phyloP scores from a whole-genome alignment of 2,329 filamentous ascomycete species.

The Pseudogymnoascus sp. region DNA sequence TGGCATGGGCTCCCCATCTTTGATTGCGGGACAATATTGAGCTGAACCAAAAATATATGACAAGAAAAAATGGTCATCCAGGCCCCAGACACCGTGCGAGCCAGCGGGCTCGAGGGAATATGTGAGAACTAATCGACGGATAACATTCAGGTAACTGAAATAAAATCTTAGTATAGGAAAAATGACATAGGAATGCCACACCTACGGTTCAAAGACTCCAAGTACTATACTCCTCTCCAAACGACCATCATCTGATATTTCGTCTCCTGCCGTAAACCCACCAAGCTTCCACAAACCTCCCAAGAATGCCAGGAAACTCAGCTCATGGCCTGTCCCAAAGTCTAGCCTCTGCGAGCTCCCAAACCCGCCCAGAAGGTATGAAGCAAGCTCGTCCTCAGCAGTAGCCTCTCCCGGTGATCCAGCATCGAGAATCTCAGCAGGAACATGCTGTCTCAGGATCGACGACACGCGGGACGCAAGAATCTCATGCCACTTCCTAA shows the following conservation, averaged over 20 bases:
- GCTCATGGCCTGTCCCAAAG: slow-evolving; percentile 92
- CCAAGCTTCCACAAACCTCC: slow-evolving; percentile 86
- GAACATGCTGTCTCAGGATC: slow-evolving; percentile 38
- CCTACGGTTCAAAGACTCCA: slow-evolving; percentile 74
- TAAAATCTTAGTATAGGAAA: slow-evolving; percentile 6
- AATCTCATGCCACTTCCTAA: slow-evolving; percentile 72
- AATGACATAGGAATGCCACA: slow-evolving; percentile 21
- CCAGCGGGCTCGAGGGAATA: slow-evolving; percentile 94
- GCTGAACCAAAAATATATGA: slow-evolving; percentile 95
- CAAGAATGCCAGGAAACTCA: slow-evolving; percentile 90
- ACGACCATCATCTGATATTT: slow-evolving; percentile 36
- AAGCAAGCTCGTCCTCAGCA: slow-evolving; percentile 60
- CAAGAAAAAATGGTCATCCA: slow-evolving; percentile 94
- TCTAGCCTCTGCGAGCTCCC: slow-evolving; percentile 85
- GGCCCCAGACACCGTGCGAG: slow-evolving; percentile 93
- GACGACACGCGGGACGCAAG: slow-evolving; percentile 52
- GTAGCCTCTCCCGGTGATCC: slow-evolving; percentile 30
- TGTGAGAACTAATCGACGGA: slow-evolving; percentile 76
- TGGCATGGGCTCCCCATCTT: slow-evolving; percentile 56
- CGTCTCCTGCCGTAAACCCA: slow-evolving; percentile 56
- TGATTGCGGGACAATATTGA: slow-evolving; percentile 73
- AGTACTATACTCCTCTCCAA: slow-evolving; percentile 75
- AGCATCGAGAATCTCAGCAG: slow-evolving; percentile 31
- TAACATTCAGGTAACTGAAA: slow-evolving; percentile 66
- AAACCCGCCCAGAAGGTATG: slow-evolving; percentile 79